phyloP scores from a whole-genome alignment of 2,329 filamentous ascomycete species.

The Aspergillus sp. region DNA sequence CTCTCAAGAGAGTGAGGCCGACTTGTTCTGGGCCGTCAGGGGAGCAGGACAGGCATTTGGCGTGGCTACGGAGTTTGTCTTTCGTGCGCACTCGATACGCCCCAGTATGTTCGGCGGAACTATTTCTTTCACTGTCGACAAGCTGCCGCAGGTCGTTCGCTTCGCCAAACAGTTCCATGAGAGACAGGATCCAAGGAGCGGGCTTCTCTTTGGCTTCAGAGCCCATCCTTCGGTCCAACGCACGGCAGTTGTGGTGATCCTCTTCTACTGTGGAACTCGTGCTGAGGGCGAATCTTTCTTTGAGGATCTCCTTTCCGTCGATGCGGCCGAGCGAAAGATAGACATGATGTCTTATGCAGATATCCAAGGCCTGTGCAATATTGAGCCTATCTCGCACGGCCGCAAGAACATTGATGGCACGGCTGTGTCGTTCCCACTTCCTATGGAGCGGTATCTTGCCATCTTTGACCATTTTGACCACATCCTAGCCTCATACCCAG shows the following conservation, averaged over 20 bases:
- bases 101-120: not conserved
- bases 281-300: not conserved
- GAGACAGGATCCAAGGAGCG: not conserved
- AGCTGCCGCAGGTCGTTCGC: not conserved
- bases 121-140: not conserved
- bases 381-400: not conserved
- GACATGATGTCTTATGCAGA: not conserved
- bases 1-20: not conserved
- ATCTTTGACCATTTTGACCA: not conserved
- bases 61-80: not conserved
- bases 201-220: not conserved
- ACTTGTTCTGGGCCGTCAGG: not conserved
- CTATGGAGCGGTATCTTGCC: not conserved
- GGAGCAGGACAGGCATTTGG: not conserved
- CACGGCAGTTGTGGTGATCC: not conserved
- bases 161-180: not conserved
- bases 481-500: not conserved
- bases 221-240: no score
- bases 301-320: not conserved
- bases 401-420: not conserved
- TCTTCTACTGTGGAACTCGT: not conserved
- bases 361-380: not conserved
- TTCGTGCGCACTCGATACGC: not conserved
- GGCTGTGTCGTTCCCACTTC: not conserved
- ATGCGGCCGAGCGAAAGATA: fast-evolving